Conservation (phyloP, 148 eudicot genomes). For the Fagopyrum tataricum region DNA sequence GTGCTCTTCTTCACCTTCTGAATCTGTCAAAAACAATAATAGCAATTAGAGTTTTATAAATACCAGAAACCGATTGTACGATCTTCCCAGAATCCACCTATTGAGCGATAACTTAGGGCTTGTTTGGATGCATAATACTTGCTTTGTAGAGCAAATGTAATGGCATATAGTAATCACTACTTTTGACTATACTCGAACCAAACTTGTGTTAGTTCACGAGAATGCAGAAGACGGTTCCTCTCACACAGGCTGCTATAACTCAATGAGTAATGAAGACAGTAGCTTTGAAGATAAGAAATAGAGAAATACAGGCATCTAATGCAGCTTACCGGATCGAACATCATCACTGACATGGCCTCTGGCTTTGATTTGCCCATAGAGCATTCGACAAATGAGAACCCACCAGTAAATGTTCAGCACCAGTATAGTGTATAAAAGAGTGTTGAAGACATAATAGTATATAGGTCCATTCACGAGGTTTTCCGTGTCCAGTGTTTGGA, state of each 20-base stretch:
- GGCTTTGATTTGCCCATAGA: slow-evolving; percentile 82
- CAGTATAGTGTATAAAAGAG: slow-evolving; percentile 64
- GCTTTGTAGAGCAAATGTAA: too few species aligned
- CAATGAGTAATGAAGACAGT: too few species aligned
- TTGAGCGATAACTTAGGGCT: too few species aligned
- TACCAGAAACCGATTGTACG: neutral
- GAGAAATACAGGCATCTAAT: neutral
- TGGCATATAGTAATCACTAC: too few species aligned
- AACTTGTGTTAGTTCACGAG: too few species aligned
- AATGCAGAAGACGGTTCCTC: too few species aligned
- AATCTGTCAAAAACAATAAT: slow-evolving; percentile 35
- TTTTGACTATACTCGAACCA: too few species aligned
- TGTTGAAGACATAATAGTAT: slow-evolving; percentile 83
- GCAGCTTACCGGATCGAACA: slow-evolving; percentile 86
- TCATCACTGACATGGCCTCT: slow-evolving; percentile 88
- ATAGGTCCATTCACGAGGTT: slow-evolving; percentile 65
- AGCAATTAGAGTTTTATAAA: neutral
- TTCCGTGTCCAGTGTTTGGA: slow-evolving; percentile 62
- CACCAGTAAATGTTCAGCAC: slow-evolving; percentile 96
- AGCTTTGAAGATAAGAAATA: neutral
- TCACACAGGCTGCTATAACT: too few species aligned
- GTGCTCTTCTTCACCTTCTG: slow-evolving; percentile 59
- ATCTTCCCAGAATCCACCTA: neutral
- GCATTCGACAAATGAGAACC: slow-evolving; percentile 91
- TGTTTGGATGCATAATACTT: too few species aligned